Evolutionary conservation across 108 stramenopile genomes (phyloP).

Genomic region (Seminavis robusta): DNA sequence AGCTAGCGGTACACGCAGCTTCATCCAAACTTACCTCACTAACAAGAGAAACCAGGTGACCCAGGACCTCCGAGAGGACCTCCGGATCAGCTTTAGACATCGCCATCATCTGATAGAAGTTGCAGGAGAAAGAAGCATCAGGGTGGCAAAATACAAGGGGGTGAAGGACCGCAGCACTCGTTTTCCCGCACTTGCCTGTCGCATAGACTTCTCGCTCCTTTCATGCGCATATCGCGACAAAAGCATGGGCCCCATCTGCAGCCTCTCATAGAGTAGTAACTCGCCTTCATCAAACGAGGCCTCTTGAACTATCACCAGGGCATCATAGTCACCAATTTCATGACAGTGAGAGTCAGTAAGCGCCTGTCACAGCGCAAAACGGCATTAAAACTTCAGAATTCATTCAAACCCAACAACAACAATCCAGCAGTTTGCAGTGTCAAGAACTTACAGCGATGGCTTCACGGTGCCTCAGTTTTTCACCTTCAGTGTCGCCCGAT

Average conservation of each 20-base stretch:
- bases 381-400: neutral
- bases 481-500: slow-evolving; percentile 62
- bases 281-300: slow-evolving; percentile 78
- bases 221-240: slow-evolving; percentile 71
- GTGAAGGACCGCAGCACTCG: too few relatives aligned
- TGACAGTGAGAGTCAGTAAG: slow-evolving; percentile 47
- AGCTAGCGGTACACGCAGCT: neutral
- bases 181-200: too few relatives aligned
- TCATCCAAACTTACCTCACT: slow-evolving; percentile 30
- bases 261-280: slow-evolving; percentile 71
- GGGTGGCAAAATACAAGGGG: too few relatives aligned
- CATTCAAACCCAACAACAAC: neutral
- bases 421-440: too few relatives aligned
- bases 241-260: slow-evolving; percentile 82
- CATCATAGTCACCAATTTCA: slow-evolving; percentile 82
- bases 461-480: slow-evolving; percentile 67
- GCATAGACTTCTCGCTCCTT: slow-evolving; percentile 65
- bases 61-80: slow-evolving; percentile 74
- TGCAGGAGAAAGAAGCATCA: too few relatives aligned
- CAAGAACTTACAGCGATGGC: slow-evolving; percentile 55
- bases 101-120: slow-evolving; percentile 83
- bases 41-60: slow-evolving; percentile 73
- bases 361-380: slow-evolving; percentile 2
- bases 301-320: slow-evolving; percentile 76
- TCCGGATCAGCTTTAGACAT: slow-evolving; percentile 84